These are phyloP conservation scores for Cymbidium sinense DNA, from an alignment of 106 monocot genomes.

Conservation along the genomic window DNA sequence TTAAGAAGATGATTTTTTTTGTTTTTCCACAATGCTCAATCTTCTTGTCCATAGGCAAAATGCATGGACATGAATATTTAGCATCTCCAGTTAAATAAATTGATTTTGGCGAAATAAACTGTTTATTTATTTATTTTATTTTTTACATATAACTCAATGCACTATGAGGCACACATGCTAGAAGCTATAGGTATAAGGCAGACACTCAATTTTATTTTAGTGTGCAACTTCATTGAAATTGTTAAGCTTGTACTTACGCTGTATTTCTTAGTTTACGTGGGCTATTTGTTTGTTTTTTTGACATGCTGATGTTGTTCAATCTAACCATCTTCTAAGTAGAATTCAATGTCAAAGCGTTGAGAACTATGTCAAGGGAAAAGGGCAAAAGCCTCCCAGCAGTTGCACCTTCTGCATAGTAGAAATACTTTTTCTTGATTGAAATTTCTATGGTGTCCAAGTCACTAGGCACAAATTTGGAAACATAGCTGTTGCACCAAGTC, in stretches of 20 bases:
- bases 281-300: too few relatives aligned
- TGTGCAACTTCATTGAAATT: too few relatives aligned
- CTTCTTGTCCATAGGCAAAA: neutral
- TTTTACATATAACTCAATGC: neutral
- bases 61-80: neutral
- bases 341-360: too few relatives aligned
- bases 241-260: too few relatives aligned
- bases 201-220: too few relatives aligned
- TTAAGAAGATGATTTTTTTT: neutral
- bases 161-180: neutral
- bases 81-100: too few relatives aligned
- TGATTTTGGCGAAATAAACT: too few relatives aligned
- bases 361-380: neutral
- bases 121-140: neutral
- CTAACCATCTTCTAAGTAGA: too few relatives aligned
- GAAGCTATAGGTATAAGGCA: neutral
- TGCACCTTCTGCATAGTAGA: neutral
- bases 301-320: too few relatives aligned
- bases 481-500: neutral
- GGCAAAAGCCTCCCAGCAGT: neutral
- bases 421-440: neutral
- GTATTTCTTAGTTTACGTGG: too few relatives aligned
- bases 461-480: neutral
- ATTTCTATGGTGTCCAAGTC: neutral
- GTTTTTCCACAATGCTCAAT: neutral